A percentile compares a stretch with the other conserved stretches of the same genome.
Evolutionary conservation across 768 basidiomycete species (phyloP).

Genomic region (Naganishia vishniacii): DNA sequence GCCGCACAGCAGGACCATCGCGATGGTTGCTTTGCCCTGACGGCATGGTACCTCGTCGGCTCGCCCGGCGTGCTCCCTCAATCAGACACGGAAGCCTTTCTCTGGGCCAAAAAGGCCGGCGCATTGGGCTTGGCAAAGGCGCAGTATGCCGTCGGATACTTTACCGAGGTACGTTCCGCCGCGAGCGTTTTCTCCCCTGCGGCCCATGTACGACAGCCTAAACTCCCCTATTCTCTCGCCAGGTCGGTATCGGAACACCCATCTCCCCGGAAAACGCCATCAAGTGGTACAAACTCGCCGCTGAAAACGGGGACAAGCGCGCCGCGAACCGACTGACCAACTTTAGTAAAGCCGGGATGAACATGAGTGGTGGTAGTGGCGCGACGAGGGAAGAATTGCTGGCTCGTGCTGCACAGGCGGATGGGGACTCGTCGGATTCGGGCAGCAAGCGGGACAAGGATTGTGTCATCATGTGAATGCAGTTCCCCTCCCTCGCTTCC

Average conservation of each 20-base stretch:
- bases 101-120: slow-evolving; percentile 95
- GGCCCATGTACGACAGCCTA: not conserved
- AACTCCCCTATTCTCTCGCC: slow-evolving; percentile 15
- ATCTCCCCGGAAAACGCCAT: slow-evolving; percentile 53
- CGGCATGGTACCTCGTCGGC: slow-evolving; percentile 98
- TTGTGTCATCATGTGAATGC: slow-evolving; percentile 72
- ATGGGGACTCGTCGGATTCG: slow-evolving; percentile 49
- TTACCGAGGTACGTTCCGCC: slow-evolving; percentile 60
- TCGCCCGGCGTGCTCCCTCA: slow-evolving; percentile 96
- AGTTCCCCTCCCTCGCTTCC: not conserved
- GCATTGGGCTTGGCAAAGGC: slow-evolving; percentile 88
- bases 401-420: slow-evolving; percentile 37
- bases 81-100: slow-evolving; percentile 93
- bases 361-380: slow-evolving; percentile 1
- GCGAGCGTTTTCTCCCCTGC: too few relatives aligned
- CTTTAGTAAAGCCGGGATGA: slow-evolving; percentile 22
- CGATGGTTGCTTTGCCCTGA: slow-evolving; percentile 95
- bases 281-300: slow-evolving; percentile 79
- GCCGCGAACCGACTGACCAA: slow-evolving; percentile 68
- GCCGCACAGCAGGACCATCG: slow-evolving; percentile 95
- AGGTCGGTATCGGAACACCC: slow-evolving; percentile 59
- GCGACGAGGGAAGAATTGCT: slow-evolving; percentile 18
- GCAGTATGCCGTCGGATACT: slow-evolving; percentile 97
- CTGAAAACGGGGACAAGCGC: slow-evolving; percentile 88
- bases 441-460: slow-evolving; percentile 65